phyloP scores from a whole-genome alignment of 208 protist genomes.

The Balamuthia mandrillaris region DNA sequence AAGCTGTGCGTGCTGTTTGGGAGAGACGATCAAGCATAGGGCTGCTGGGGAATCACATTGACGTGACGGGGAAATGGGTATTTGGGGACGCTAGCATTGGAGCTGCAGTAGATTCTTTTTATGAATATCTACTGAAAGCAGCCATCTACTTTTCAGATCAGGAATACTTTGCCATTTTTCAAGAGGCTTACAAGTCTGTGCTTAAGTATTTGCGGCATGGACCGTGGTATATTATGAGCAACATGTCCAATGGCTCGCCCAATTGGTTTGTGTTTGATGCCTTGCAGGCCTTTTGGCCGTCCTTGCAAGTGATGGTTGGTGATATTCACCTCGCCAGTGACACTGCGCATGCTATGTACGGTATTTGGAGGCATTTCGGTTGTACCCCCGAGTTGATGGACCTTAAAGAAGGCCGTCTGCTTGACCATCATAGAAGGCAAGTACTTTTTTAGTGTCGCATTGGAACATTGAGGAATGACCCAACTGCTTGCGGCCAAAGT shows the following conservation, averaged over 20 bases:
- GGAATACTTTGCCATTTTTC: slow-evolving; percentile 56
- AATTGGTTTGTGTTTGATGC: slow-evolving; percentile 62
- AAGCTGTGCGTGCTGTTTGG: slow-evolving; percentile 45
- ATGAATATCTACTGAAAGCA: slow-evolving; percentile 84
- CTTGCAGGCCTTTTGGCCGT: slow-evolving; percentile 63
- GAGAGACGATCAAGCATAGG: slow-evolving; percentile 44
- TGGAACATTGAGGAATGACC: too few species aligned
- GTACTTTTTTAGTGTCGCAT: too few species aligned
- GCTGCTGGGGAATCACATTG: slow-evolving; percentile 66
- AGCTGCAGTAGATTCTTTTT: slow-evolving; percentile 74
- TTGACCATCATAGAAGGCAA: slow-evolving; percentile 16
- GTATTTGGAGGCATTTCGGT: slow-evolving; percentile 74
- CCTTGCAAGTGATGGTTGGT: slow-evolving; percentile 61
- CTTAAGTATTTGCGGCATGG: slow-evolving; percentile 31
- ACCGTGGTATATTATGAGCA: slow-evolving; percentile 67
- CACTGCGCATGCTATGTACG: slow-evolving; percentile 64
- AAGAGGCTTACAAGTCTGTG: slow-evolving; percentile 39
- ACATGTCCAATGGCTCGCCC: slow-evolving; percentile 58
- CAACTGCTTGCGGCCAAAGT: neutral
- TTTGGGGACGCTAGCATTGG: slow-evolving; percentile 55
- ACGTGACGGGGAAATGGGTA: slow-evolving; percentile 43
- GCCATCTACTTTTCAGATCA: slow-evolving; percentile 71
- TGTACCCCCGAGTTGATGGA: slow-evolving; percentile 75
- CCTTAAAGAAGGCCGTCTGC: slow-evolving; percentile 23
- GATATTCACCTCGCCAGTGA: slow-evolving; percentile 70